Evolutionary conservation across 495 filamentous ascomycete genomes (phyloP).

Genomic region (Talaromyces nanjingensis): DNA sequence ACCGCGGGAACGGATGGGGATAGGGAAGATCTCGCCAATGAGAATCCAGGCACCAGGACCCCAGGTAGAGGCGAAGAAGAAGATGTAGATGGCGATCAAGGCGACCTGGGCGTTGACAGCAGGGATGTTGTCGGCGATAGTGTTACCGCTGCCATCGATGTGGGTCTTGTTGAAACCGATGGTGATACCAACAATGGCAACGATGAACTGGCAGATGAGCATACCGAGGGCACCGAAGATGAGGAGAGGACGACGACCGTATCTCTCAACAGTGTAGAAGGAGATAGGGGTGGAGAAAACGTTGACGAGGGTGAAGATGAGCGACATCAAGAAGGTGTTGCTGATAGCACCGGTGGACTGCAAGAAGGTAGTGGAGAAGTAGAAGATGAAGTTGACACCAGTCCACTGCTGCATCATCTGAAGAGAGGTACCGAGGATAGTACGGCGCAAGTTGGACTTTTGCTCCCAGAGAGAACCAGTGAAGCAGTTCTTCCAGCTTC

Average conservation of each 20-base stretch:
- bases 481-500: constrained; percentile 62
- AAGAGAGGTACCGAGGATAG: constrained; percentile 65
- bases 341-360: constrained; percentile 55
- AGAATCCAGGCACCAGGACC: constrained; percentile 75
- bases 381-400: constrained; percentile 92
- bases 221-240: constrained; percentile 73
- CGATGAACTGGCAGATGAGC: constrained; percentile 79
- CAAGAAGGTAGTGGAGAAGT: constrained; percentile 80
- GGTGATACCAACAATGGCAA: constrained; percentile 66
- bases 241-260: constrained; percentile 78
- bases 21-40: constrained; percentile 76
- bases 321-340: constrained; percentile 70
- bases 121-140: constrained; percentile 47
- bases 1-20: constrained; percentile 69
- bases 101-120: constrained; percentile 64
- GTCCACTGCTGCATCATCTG: constrained; percentile 85
- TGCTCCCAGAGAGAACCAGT: constrained; percentile 52
- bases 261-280: constrained; percentile 74
- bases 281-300: constrained; percentile 73
- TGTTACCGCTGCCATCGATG: constrained; percentile 62
- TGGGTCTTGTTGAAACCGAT: constrained; percentile 36
- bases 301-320: constrained; percentile 83
- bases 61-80: constrained; percentile 77
- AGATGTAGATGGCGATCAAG: constrained; percentile 79
- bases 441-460: constrained; percentile 63